Conservation (phyloP, 257 asterid species). For the Solanum microdontum region DNA sequence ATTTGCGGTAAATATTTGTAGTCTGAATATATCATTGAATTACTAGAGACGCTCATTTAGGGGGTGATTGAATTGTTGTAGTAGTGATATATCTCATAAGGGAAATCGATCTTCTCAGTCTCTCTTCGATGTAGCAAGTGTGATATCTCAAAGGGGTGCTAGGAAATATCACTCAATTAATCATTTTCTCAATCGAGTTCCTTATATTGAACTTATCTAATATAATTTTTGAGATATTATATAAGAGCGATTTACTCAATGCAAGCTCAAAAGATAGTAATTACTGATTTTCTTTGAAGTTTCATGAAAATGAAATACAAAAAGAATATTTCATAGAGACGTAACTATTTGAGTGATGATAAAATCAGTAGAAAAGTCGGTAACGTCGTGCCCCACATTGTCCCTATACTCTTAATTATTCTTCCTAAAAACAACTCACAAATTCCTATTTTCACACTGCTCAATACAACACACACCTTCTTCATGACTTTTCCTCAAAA, state of each 20-base stretch:
- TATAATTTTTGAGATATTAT: background rate
- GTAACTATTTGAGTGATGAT: background rate
- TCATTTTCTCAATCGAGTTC: too few species aligned
- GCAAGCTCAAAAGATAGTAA: too few species aligned
- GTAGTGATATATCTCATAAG: too few species aligned
- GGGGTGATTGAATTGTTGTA: background rate
- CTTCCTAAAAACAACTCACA: background rate
- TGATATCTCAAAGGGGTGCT: background rate
- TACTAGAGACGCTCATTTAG: too few species aligned
- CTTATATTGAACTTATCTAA: too few species aligned
- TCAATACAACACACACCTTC: background rate
- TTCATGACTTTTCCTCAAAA: background rate
- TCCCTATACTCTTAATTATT: background rate
- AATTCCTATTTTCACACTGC: background rate
- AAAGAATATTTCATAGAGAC: background rate
- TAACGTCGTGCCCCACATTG: background rate
- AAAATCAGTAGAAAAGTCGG: background rate
- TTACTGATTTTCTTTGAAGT: too few species aligned
- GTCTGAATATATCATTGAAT: background rate
- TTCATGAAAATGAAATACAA: too few species aligned
- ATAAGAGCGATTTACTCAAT: too few species aligned
- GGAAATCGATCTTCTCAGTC: too few species aligned
- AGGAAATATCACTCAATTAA: background rate
- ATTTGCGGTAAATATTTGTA: too few species aligned
- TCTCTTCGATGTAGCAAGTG: background rate